Conservation (phyloP, 139 green algal species). For the Chlamydomonas eustigma region DNA sequence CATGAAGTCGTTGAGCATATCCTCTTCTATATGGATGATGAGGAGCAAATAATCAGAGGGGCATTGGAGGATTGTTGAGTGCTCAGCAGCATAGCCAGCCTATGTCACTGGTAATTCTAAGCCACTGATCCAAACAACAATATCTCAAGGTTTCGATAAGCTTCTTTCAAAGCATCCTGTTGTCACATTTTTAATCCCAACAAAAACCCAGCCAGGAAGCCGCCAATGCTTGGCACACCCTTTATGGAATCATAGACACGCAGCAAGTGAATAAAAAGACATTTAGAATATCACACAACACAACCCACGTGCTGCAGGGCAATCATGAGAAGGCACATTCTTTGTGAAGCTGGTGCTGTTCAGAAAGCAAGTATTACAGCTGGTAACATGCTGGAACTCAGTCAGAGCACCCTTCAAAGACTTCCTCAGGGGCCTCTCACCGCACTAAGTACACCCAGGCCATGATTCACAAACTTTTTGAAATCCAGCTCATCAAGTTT, state of each 20-base stretch:
- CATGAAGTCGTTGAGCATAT: too few relatives aligned
- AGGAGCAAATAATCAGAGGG: too few relatives aligned
- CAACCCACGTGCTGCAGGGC: not conserved
- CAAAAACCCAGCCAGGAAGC: conserved; percentile 18
- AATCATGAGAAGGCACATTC: not conserved
- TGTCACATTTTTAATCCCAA: conserved; percentile 9
- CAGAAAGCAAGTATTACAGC: not conserved
- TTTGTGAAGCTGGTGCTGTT: not conserved
- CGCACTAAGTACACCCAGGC: not conserved
- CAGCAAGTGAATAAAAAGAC: conserved; percentile 8
- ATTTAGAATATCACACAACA: conserved; percentile 8
- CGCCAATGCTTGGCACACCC: conserved; percentile 10
- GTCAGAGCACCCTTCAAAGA: too few relatives aligned
- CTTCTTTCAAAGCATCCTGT: too few relatives aligned
- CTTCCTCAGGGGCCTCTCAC: too few relatives aligned
- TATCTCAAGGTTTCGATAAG: too few relatives aligned
- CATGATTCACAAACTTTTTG: not conserved
- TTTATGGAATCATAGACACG: not conserved
- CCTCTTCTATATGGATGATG: too few relatives aligned
- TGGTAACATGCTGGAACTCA: not conserved
- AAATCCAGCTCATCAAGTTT: conserved; percentile 16
- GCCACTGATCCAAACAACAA: too few relatives aligned
- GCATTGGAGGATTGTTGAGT: too few relatives aligned
- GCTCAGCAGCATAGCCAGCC: too few relatives aligned
- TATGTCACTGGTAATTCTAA: too few relatives aligned